Evolutionary conservation across 108 stramenopile genomes (phyloP).

Genomic region (Asterionellopsis glacialis): DNA sequence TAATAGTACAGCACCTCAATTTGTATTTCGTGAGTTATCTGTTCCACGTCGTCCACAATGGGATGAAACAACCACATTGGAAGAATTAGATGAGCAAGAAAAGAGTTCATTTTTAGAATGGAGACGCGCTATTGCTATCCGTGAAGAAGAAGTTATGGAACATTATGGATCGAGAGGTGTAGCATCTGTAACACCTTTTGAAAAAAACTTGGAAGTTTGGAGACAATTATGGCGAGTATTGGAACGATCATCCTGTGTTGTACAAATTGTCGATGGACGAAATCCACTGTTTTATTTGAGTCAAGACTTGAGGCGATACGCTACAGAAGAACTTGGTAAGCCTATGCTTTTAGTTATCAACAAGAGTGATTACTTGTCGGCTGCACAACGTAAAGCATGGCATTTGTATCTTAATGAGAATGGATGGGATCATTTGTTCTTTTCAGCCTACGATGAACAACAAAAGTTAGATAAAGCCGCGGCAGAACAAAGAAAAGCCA

Average conservation of each 20-base stretch:
- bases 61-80: slow-evolving; percentile 83
- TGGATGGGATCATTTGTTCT: slow-evolving; percentile 85
- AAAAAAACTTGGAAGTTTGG: slow-evolving; percentile 99
- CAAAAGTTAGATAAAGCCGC: slow-evolving; percentile 71
- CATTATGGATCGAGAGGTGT: slow-evolving; percentile 14
- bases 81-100: slow-evolving; percentile 85
- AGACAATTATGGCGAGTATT: slow-evolving; percentile 97
- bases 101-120: slow-evolving; percentile 92
- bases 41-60: slow-evolving; percentile 94
- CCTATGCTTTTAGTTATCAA: slow-evolving; percentile 91
- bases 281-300: slow-evolving; percentile 96
- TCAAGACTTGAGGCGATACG: slow-evolving; percentile 83
- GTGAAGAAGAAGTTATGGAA: slow-evolving; percentile 75
- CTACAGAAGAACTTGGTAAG: slow-evolving; percentile 75
- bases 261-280: slow-evolving; percentile 96
- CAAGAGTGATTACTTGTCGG: slow-evolving; percentile 95
- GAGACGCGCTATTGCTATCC: slow-evolving; percentile 86
- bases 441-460: slow-evolving; percentile 92
- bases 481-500: slow-evolving; percentile 21
- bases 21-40: slow-evolving; percentile 84
- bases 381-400: slow-evolving; percentile 83
- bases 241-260: slow-evolving; percentile 88
- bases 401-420: slow-evolving; percentile 70
- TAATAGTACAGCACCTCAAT: slow-evolving; percentile 17
- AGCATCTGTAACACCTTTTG: slow-evolving; percentile 92